Evolutionary conservation across 495 filamentous ascomycete genomes (phyloP), one percentile per base, ranked within the genome.

Genomic region (Penicillium egyptiacum): DNA sequence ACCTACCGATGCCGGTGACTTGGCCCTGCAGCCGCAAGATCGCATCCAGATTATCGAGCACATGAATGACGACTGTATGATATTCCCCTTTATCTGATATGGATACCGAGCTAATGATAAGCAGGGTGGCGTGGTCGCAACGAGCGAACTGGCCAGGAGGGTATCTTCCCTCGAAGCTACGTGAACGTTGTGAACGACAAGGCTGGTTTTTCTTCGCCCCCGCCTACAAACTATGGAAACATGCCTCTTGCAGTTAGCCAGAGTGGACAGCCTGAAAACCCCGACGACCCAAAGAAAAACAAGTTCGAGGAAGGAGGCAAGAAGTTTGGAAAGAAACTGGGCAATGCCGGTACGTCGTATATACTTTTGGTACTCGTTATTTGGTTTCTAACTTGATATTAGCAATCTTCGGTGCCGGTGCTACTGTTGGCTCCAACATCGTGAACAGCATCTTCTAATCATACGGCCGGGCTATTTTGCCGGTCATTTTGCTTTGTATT

Each of bases 41-140:
- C 79, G 81, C 22, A 78, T 98, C 60, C 80, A 83, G 47, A 87
- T 98, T 25, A 78, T 83, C 46, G 89, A 96, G 69, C 90, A 96
- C 73, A 91, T 95, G 85, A 98, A 97, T 63, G 85, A 84, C 19
- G 94, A 98, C 65, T 98, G 94, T 95, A 77, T 57, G 76, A 65
- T 61, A 25, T 28, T 33, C 23, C 40, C 22, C 14, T 16, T 1
- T 11, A 26, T 25, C 11, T 23, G 23, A 43, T 22, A 33, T 39
- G 4, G 39, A 56, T 45, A 16, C 46, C 31, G 16, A 26, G 54
- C 65, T 75, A 67, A 70, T 49, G 7, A 39, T 57, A 40, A 62
- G 33, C 50, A 79, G 76, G 76, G 76, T 96, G 91, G 91, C 86
- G 89, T 75, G 94, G 94, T 52, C 83, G 83, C 25, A 91, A 94